phyloP scores from a whole-genome alignment of 345 rosid genomes.

The Geranium brycei region DNA sequence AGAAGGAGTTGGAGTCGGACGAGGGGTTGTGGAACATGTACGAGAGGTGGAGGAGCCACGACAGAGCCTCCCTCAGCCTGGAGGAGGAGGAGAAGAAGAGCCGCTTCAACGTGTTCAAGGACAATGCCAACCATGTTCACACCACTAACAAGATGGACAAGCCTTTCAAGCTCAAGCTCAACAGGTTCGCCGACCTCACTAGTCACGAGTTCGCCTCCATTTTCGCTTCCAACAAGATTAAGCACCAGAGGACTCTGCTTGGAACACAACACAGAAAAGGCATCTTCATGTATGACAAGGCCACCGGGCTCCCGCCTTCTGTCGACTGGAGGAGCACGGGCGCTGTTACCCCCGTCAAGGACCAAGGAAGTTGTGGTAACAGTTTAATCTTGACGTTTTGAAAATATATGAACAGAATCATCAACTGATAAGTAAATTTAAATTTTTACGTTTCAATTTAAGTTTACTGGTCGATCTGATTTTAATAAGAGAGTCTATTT shows the following conservation, averaged over 20 bases:
- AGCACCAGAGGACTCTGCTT: slow-evolving; percentile 51
- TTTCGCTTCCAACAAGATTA: slow-evolving; percentile 67
- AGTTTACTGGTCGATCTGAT: no score
- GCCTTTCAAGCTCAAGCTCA: slow-evolving; percentile 73
- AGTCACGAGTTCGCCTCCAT: slow-evolving; percentile 47
- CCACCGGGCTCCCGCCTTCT: slow-evolving; percentile 10
- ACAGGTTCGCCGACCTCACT: slow-evolving; percentile 82
- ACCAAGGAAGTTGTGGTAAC: slow-evolving; percentile 31
- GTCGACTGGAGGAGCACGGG: slow-evolving; percentile 32
- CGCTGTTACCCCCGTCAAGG: slow-evolving; percentile 34
- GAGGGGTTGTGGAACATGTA: slow-evolving; percentile 61
- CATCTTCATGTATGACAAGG: slow-evolving; percentile 49
- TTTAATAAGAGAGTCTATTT: no score
- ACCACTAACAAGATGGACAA: slow-evolving; percentile 49
- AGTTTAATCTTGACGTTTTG: no score
- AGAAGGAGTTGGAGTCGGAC: slow-evolving; percentile 49
- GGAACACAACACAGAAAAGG: slow-evolving; percentile 23
- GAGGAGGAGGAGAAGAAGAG: slow-evolving; percentile 59
- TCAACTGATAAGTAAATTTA: no score
- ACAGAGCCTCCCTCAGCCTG: slow-evolving; percentile 51
- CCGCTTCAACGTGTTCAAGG: slow-evolving; percentile 69
- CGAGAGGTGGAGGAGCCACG: slow-evolving; percentile 81
- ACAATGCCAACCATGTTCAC: slow-evolving; percentile 61
- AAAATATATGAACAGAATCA: no score
- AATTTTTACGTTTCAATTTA: no score